Base-by-base conservation (phyloP, 768 basidiomycete genomes). In the Phlebiopsis gigantea region DNA sequence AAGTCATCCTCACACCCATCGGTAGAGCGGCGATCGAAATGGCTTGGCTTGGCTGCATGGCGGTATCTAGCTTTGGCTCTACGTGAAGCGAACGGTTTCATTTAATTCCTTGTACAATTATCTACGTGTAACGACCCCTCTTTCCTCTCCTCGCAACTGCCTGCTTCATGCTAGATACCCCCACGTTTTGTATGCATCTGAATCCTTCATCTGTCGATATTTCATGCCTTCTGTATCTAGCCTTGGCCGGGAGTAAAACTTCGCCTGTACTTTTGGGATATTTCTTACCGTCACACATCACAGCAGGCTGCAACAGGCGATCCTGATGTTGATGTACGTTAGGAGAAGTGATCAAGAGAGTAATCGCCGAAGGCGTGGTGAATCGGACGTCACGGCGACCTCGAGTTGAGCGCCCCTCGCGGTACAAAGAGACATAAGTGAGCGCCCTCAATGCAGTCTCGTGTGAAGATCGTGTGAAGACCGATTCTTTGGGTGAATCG, bases 11-110 rank as follows among this genome's bases (percentile, higher is more conserved):
- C 47, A 82, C 75, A 8, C 69, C 77, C 1, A 74, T 81, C 46
- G 79, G 79, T 8, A 69, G 73, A 47, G 79, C 80, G 5, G 77
- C 71, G 14, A 74, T 81, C 41, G 79, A 81, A 67, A 77, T 81
- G 73, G 75, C 75, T 24, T 81, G 81, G 80, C 69, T 80, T 1
- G 81, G 79, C 0, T 77, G 79, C 61, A 72, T 82, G 58, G 77
- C 80, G 6, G 69, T 81, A 54, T 75, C 73, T 29, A 75, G 75
- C 66, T 78, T 78, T 49, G 51, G 57, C 39, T 43, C 46, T 2
- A 31, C 56, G 10, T 61, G 30, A 57, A 25, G 39, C 7, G 14
- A 21, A 5, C 8, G 15, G 43, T 29, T 21, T n/a, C n/a, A 46
- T 19, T 34, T 19, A 7, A 39, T 55, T 7, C 7, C 12, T 6